A percentile compares a stretch with the other conserved stretches of the same genome.
Conservation (phyloP, 192 early-diverging fungal genomes). For the Dimargaris cristalligena region DNA sequence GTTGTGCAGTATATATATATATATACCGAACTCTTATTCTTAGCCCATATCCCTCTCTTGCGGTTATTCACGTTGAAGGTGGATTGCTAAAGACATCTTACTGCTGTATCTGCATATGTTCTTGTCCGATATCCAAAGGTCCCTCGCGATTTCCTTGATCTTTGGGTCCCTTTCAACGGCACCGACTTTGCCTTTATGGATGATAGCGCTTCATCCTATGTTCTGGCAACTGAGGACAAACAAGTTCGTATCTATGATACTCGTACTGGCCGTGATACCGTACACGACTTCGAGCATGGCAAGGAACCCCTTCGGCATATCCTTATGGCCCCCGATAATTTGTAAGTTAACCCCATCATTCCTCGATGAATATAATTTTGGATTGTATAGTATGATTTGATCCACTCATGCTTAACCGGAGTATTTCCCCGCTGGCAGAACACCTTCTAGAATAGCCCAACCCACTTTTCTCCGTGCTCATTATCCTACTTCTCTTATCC, state of each 20-base stretch:
- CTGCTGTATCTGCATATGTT: too few species aligned
- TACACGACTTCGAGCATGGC: not conserved
- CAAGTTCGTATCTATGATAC: not conserved
- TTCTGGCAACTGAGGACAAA: not conserved
- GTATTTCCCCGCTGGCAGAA: too few species aligned
- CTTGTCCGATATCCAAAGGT: too few species aligned
- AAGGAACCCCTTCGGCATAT: conserved; percentile 1
- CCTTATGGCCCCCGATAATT: not conserved
- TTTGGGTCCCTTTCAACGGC: not conserved
- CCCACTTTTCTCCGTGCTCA: not conserved
- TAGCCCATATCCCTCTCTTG: too few species aligned
- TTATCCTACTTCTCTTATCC: not conserved
- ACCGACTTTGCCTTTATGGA: not conserved
- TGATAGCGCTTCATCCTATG: not conserved
- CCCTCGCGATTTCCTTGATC: not conserved
- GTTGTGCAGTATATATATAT: too few species aligned
- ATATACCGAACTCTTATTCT: too few species aligned
- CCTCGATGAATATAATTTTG: too few species aligned
- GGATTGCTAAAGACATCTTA: too few species aligned
- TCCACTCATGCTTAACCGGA: too few species aligned
- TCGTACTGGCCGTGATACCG: not conserved
- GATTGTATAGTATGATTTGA: too few species aligned
- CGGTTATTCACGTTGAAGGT: too few species aligned
- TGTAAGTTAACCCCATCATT: not conserved
- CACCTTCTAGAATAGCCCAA: too few species aligned